Percentiles rank a stretch among this genome's conserved stretches.
Evolutionary conservation across 2,329 filamentous ascomycete species (phyloP).

Genomic region (Exophiala sideris): DNA sequence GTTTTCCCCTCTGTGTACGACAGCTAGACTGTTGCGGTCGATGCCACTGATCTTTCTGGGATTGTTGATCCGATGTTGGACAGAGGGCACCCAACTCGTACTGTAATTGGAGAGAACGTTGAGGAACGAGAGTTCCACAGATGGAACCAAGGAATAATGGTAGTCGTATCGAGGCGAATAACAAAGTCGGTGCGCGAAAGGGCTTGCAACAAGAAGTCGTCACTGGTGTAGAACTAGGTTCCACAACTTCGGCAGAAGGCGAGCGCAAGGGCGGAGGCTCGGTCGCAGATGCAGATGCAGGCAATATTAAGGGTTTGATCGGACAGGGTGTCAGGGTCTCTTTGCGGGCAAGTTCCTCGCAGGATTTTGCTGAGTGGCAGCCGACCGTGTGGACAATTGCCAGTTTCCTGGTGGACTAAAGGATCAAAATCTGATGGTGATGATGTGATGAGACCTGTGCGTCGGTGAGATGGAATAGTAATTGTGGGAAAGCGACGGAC

Average conservation of each 20-base stretch:
- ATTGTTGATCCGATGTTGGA: no score
- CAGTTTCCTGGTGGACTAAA: neutral
- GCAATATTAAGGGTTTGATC: conserved; percentile 1
- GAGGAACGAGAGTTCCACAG: no score
- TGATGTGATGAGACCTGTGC: neutral
- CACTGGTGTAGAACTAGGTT: conserved; percentile 11
- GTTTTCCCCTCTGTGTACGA: no score
- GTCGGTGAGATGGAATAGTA: no score
- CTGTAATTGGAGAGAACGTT: no score
- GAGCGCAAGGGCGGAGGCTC: conserved; percentile 19
- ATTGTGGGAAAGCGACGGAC: no score
- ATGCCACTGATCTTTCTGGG: no score
- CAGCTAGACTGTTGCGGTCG: no score
- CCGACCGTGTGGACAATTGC: neutral
- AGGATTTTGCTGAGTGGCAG: neutral
- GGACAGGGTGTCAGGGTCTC: neutral
- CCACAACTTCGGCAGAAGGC: conserved; percentile 21
- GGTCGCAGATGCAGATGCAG: conserved; percentile 7
- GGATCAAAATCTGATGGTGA: neutral
- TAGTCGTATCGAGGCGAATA: neutral
- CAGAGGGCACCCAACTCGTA: no score
- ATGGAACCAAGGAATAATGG: no score
- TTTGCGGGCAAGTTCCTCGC: neutral
- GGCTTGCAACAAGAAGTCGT: conserved; percentile 11
- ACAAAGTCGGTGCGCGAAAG: conserved; percentile 4